phyloP scores from a whole-genome alignment of 2,329 filamentous ascomycete species.

The Cercospora sesami region DNA sequence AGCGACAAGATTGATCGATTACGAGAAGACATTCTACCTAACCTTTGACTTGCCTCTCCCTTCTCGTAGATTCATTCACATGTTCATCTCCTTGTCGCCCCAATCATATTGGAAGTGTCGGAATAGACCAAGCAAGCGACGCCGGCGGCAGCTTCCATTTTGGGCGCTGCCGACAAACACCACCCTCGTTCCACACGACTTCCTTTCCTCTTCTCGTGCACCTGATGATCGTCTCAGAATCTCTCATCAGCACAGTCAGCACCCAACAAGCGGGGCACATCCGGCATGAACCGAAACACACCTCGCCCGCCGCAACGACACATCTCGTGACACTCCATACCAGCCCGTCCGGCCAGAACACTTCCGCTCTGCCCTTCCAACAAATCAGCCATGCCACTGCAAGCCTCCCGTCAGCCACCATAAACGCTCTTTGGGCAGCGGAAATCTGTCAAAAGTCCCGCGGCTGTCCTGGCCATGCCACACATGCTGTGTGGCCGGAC shows the following conservation, averaged over 20 bases:
- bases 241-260: conserved; percentile 5
- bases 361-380: not conserved
- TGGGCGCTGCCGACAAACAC: not conserved
- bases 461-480: not conserved
- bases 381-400: conserved; percentile 2
- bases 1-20: not conserved
- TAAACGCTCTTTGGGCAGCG: not conserved
- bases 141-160: not conserved
- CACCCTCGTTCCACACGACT: not conserved
- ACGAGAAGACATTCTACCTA: not conserved
- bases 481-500: conserved; percentile 2
- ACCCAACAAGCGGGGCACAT: not conserved
- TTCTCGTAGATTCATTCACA: not conserved
- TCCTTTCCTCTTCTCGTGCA: not conserved
- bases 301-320: not conserved
- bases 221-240: not conserved
- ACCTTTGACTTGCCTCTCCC: not conserved
- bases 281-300: conserved; percentile 1
- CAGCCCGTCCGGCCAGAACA: not conserved
- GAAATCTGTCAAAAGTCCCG: not conserved
- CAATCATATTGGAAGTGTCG: not conserved
- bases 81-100: too few species aligned
- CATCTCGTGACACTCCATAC: not conserved
- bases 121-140: not conserved
- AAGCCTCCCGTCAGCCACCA: conserved; percentile 3